Evolutionary conservation across 352 stramenopile species (phyloP).

Genomic region (Globisporangium megalacanthum): DNA sequence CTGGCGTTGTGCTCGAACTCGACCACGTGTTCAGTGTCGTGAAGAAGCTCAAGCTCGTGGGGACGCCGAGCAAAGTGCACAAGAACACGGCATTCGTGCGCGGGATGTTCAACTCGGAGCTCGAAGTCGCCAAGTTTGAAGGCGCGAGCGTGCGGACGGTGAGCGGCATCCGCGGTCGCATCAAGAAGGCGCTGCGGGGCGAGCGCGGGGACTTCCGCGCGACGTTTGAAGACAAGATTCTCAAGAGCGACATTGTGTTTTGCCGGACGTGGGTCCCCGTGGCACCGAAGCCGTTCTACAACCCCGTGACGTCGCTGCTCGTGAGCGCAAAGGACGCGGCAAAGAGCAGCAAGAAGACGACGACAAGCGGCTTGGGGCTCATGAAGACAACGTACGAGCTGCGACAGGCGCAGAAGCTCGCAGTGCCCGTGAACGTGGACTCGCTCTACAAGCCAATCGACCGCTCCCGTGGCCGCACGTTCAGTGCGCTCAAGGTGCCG

Average conservation of each 20-base stretch:
- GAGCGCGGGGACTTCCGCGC: constrained; percentile 95
- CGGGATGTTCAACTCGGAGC: constrained; percentile 95
- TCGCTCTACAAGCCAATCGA: constrained; percentile 99
- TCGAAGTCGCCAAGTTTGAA: constrained; percentile 97
- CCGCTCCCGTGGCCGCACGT: constrained; percentile 83
- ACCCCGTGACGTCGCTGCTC: constrained; percentile 91
- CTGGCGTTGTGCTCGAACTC: constrained; percentile 96
- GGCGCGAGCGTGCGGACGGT: constrained; percentile 97
- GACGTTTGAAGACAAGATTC: constrained; percentile 99
- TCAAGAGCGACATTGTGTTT: constrained; percentile 99
- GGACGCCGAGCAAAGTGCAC: constrained; percentile 96
- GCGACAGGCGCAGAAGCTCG: constrained; percentile 91
- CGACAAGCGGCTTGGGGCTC: constrained; percentile 24
- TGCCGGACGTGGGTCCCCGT: constrained; percentile 99
- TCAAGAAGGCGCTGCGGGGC: constrained; percentile 96
- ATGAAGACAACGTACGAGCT: constrained; percentile 97
- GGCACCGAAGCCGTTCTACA: constrained; percentile 98
- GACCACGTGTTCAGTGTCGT: constrained; percentile 97
- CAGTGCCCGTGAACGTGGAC: constrained; percentile 96
- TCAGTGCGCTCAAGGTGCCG: constrained; percentile 93
- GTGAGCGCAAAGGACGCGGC: constrained; percentile 32
- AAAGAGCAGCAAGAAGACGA: constrained; percentile 33
- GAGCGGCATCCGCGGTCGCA: constrained; percentile 96
- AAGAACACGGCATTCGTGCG: constrained; percentile 99
- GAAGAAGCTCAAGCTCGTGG: constrained; percentile 99